These are phyloP conservation scores for Suillus subaureus DNA, from an alignment of 768 basidiomycete species.

Conservation along the genomic window DNA sequence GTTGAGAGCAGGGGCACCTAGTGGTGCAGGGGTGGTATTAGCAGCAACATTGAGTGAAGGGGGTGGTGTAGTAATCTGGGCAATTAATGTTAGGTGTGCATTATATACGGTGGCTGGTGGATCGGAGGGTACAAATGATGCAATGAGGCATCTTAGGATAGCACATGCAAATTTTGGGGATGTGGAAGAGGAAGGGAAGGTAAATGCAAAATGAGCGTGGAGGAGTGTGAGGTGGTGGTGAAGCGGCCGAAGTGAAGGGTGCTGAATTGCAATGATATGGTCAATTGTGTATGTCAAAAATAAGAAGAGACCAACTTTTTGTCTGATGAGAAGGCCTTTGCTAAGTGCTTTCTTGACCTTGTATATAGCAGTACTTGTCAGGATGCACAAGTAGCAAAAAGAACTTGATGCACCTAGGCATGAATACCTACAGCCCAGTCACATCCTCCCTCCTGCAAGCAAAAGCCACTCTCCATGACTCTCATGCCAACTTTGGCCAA, in stretches of 20 bases:
- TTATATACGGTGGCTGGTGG: constrained; percentile 56
- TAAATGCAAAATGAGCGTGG: constrained; percentile 52
- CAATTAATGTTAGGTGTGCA: constrained; percentile 58
- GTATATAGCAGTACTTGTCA: not conserved
- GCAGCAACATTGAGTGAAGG: constrained; percentile 6
- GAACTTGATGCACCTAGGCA: not conserved
- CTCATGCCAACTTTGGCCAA: constrained; percentile 67
- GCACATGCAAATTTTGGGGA: constrained; percentile 57
- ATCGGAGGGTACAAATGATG: constrained; percentile 35
- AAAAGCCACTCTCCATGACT: constrained; percentile 5
- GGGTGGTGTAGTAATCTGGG: constrained; percentile 41
- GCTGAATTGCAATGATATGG: constrained; percentile 37
- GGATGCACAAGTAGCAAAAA: constrained; percentile 12
- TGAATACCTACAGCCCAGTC: constrained; percentile 3
- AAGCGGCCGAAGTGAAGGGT: constrained; percentile 65
- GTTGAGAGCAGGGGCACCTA: too few relatives aligned
- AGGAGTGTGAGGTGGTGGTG: constrained; percentile 61
- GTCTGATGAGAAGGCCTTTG: constrained; percentile 3
- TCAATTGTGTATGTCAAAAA: constrained; percentile 11
- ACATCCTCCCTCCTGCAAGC: not conserved
- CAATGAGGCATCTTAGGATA: constrained; percentile 22
- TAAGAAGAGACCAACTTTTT: constrained; percentile 32
- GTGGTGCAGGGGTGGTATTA: not conserved
- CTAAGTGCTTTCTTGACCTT: constrained; percentile 3
- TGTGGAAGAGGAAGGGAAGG: not conserved